Percentiles rank a stretch among this genome's conserved stretches.
Conservation (phyloP, 1,139 yeast genomes). For the Yamadazyma friedrichii region DNA sequence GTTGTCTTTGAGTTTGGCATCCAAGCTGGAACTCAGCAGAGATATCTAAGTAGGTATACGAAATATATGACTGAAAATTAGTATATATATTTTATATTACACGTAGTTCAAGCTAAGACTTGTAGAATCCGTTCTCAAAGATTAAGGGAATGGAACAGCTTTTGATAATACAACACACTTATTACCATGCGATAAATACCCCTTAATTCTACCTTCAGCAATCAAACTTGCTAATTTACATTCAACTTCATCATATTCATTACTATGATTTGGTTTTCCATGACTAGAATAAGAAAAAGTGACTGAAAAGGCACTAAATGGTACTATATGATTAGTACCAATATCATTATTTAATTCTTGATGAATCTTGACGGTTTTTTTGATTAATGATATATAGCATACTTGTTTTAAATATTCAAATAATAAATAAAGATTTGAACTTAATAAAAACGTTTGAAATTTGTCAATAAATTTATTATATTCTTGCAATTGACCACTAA, state of each 20-base stretch:
- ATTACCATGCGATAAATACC: constrained; percentile 78
- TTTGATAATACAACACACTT: constrained; percentile 76
- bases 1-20: no score
- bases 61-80: no score
- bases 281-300: constrained; percentile 43
- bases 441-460: constrained; percentile 53
- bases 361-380: constrained; percentile 42
- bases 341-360: constrained; percentile 30
- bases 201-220: constrained; percentile 63
- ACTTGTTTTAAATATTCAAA: constrained; percentile 53
- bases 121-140: no score
- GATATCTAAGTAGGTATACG: no score
- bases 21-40: no score
- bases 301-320: constrained; percentile 44
- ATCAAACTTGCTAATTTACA: constrained; percentile 71
- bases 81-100: no score
- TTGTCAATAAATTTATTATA: constrained; percentile 46
- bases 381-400: constrained; percentile 54
- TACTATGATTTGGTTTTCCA: constrained; percentile 3
- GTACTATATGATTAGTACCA: constrained; percentile 35
- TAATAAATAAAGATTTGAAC: constrained; percentile 61
- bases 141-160: constrained; percentile 65
- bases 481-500: constrained; percentile 51
- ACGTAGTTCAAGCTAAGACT: no score
- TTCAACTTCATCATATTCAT: constrained; percentile 55